phyloP scores from a whole-genome alignment of 805 yeast genomes.

The Kluyveromyces dobzhanskii region DNA sequence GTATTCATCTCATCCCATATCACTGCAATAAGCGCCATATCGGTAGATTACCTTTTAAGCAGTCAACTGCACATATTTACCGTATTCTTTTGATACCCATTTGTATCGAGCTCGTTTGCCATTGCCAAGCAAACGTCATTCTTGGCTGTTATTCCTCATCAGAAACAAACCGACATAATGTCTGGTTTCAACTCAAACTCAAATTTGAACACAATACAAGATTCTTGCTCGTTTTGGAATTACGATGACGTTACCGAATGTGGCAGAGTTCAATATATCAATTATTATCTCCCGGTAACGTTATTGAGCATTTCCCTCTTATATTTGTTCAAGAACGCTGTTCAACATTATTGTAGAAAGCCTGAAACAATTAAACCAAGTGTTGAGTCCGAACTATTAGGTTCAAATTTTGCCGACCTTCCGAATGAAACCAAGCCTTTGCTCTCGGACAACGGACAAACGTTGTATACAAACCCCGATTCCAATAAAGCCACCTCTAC shows the following conservation, averaged over 20 bases:
- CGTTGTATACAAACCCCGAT: constrained; percentile 8
- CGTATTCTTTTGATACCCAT: no score
- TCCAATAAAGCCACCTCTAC: constrained; percentile 4
- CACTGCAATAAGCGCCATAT: no score
- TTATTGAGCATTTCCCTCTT: constrained; percentile 7
- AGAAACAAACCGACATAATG: no score
- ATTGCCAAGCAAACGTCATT: no score
- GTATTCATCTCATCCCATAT: no score
- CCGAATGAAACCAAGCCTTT: constrained; percentile 17
- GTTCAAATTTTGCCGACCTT: constrained; percentile 6
- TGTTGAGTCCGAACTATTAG: constrained; percentile 14
- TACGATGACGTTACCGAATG: constrained; percentile 55
- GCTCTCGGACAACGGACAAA: constrained; percentile 10
- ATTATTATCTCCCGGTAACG: constrained; percentile 23
- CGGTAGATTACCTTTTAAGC: no score
- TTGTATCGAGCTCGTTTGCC: no score
- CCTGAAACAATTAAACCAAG: constrained; percentile 12
- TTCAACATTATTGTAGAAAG: constrained; percentile 15
- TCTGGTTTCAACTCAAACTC: no score
- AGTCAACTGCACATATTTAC: no score
- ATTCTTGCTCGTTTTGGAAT: constrained; percentile 35
- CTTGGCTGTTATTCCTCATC: no score
- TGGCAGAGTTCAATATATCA: constrained; percentile 36
- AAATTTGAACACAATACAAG: not conserved
- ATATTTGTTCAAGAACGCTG: constrained; percentile 12